Conservation (phyloP, 331 rosid genomes). For the Spiraea crenata region DNA sequence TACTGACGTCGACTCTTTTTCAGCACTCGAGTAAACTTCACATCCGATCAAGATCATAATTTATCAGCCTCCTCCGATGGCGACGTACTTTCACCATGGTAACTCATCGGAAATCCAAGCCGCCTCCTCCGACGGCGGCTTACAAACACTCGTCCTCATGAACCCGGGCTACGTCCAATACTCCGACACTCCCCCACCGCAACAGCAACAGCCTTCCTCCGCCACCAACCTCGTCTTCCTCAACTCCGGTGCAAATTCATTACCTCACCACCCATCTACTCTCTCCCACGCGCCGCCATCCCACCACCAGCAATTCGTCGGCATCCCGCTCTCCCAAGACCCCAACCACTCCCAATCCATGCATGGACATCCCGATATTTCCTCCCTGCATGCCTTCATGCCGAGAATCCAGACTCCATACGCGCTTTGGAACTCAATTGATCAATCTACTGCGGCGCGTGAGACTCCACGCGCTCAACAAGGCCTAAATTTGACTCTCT, state of each 20-base stretch:
- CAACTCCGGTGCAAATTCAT: slow-evolving; percentile 45
- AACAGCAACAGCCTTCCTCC: slow-evolving; percentile 18
- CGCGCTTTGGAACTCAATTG: slow-evolving; percentile 66
- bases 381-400: slow-evolving; percentile 77
- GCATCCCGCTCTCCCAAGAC: slow-evolving; percentile 67
- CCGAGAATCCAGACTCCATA: slow-evolving; percentile 75
- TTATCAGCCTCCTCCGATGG: slow-evolving; percentile 42
- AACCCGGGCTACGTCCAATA: slow-evolving; percentile 82
- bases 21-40: slow-evolving; percentile 41
- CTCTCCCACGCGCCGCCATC: slow-evolving; percentile 73
- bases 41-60: too few relatives aligned
- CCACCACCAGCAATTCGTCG: slow-evolving; percentile 70
- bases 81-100: slow-evolving; percentile 94
- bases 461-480: slow-evolving; percentile 67
- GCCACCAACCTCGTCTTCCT: slow-evolving; percentile 57
- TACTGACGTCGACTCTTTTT: slow-evolving; percentile 50
- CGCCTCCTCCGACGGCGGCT: slow-evolving; percentile 54
- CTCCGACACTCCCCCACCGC: slow-evolving; percentile 59
- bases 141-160: slow-evolving; percentile 90
- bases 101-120: slow-evolving; percentile 76
- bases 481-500: slow-evolving; percentile 69
- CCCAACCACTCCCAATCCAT: slow-evolving; percentile 40
- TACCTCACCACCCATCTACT: slow-evolving; percentile 27
- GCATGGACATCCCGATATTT: slow-evolving; percentile 53
- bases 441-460: slow-evolving; percentile 58